Evolutionary conservation across 1,139 yeast genomes (phyloP), one percentile per base, ranked within the genome.

Genomic region (Tardiomyces depauwii): DNA sequence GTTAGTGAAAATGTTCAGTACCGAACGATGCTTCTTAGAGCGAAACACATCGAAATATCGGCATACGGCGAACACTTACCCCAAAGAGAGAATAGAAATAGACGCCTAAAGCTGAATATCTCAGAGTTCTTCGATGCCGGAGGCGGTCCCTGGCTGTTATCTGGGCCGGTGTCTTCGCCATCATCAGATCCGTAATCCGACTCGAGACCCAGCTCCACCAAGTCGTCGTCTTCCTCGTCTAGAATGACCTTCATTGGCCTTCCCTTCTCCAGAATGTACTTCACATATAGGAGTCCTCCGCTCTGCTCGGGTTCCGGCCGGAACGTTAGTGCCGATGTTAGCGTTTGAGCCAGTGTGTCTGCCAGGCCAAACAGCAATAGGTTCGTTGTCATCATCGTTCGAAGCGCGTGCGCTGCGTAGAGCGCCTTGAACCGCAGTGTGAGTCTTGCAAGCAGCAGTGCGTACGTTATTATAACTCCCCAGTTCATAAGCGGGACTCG

Each of bases 61-160:
- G 42, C 55, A 11, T 36, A 47, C 61, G 12, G 30, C 11, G 16
- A 95, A 30, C 10, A 14, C 36, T 30, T 30, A 30, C 36, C 36
- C 96, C 96, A 89, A 42, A 78, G 68, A 71, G 87, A 80, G 59
- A 89, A 89, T 12, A 94, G 83, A 0, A 82, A 75, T 58, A 88
- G 74, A 51, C 96, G 71, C 49, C 77, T 69, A 56, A 86, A 82
- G 47, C 78, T 74, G 62, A 83, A 88, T 5, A 30, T 30, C 28
- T 16, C 18, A 19, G 38, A 28, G 1, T 42, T 32, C 2, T 27
- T 32, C 4, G 42, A 21, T 19, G 36, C 5, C 36, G 36, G 36
- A 10, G 36, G 10, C 43, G 42, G 27, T 18, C 40, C 45, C 42
- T 58, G 60, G 12, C 71, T 61, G 45, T 65, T 72, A 1, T 59